Base-by-base conservation (phyloP, 2,329 filamentous ascomycete genomes). In the Pseudogymnoascus sp. region DNA sequence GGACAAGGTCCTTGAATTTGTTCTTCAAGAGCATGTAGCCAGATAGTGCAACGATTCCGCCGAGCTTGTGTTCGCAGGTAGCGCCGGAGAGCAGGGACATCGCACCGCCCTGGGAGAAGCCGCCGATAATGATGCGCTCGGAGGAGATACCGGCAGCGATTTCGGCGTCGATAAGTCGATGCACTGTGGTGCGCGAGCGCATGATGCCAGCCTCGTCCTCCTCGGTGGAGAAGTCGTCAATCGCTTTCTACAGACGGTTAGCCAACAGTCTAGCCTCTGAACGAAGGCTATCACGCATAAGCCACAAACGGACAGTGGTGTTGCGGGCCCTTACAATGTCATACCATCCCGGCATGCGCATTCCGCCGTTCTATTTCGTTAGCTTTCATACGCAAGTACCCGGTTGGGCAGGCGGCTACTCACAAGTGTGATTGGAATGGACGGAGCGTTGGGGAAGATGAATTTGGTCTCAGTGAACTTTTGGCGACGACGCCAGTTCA, bases 401-500 rank as follows among this genome's bases (percentile, higher is more conserved):
- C 18, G 18, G 21, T 9, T 60, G 18, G 42, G 21, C 25, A 62
- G 63, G 36, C 66, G 33, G 1, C 39, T 18, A 77, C 82, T 70
- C 76, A 91, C 88, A 69, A 87, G 79, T n/a, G 91, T 92, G 72
- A 97, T 90, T 33, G 92, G 91, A 61, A 96, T 94, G 37, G 76
- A 77, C 4, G 93, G 92, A 29, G 94, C 94, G 77, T 96, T 90
- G 13, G 94, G 94, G 74, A 99, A 87, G 71, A 99, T 85, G 75
- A 97, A 97, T 72, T 93, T 89, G 73, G 96, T 90, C 76, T 97
- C 89, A 63, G 92, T 85, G 66, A 97, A 90, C 71, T 87, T 87
- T 74, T 86, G 83, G 60, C 89, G 83, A 35, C 87, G 82, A 61
- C 91, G 86, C 88, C 89, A 97, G 75, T 93, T 91, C 78, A 96